These are phyloP conservation scores for Lactarius sanguifluus DNA, from an alignment of 768 basidiomycete genomes.

Conservation along the genomic window DNA sequence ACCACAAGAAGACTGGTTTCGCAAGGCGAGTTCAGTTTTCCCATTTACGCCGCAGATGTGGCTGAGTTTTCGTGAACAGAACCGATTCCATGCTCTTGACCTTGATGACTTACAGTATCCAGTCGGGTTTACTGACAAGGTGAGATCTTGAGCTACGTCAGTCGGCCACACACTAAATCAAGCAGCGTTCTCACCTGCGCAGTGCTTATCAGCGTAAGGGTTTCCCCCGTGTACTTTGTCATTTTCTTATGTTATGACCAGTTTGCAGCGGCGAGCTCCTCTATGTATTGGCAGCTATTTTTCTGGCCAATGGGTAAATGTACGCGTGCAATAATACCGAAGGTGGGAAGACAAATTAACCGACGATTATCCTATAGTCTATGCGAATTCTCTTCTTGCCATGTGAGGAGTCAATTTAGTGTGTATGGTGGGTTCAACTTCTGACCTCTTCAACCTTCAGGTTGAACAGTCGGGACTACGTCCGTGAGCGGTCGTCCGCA, in stretches of 20 bases:
- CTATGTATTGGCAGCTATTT: conserved; percentile 50
- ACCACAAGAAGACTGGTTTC: conserved; percentile 47
- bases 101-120: conserved; percentile 34
- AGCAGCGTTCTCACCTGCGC: conserved; percentile 30
- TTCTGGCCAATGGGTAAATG: conserved; percentile 56
- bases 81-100: conserved; percentile 34
- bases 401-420: conserved; percentile 40
- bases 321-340: conserved; percentile 31
- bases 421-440: not conserved
- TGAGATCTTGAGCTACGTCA: conserved; percentile 6
- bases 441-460: conserved; percentile 10
- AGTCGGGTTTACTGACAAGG: conserved; percentile 34
- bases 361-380: conserved; percentile 38
- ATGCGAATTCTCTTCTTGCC: conserved; percentile 53
- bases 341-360: not conserved
- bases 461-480: conserved; percentile 15
- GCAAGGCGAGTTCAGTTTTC: conserved; percentile 36
- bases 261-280: conserved; percentile 42
- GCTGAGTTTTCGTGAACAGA: conserved; percentile 21
- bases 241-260: not conserved
- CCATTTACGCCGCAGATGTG: not conserved
- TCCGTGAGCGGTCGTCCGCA: not conserved
- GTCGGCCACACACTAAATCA: not conserved
- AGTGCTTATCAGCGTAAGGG: conserved; percentile 28
- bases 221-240: not conserved